Evolutionary conservation across 1,139 yeast genomes (phyloP).

Genomic region (Yamadazyma taylorii): DNA sequence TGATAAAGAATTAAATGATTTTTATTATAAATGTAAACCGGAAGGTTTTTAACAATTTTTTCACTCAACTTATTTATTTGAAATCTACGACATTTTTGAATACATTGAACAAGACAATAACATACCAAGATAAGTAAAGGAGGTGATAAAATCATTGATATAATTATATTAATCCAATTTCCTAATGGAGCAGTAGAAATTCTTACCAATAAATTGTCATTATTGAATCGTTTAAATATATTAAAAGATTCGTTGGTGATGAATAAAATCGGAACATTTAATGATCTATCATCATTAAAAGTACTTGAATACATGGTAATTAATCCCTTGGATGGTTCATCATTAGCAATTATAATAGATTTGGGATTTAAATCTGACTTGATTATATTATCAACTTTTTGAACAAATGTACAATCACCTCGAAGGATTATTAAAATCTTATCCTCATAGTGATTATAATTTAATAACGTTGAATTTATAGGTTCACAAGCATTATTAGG

Average conservation of each 20-base stretch:
- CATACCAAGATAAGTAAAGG: slow-evolving; percentile 41
- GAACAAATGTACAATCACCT: slow-evolving; percentile 46
- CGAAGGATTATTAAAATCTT: slow-evolving; percentile 37
- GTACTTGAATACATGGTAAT: slow-evolving; percentile 46
- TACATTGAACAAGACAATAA: slow-evolving; percentile 32
- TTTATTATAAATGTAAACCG: slow-evolving; percentile 40
- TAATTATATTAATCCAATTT: slow-evolving; percentile 38
- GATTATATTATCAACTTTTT: slow-evolving; percentile 34
- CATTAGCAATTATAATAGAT: slow-evolving; percentile 42
- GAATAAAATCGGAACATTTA: slow-evolving; percentile 38
- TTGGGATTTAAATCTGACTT: slow-evolving; percentile 30
- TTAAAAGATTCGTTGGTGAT: slow-evolving; percentile 39
- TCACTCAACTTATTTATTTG: slow-evolving; percentile 32
- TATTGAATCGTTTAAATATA: slow-evolving; percentile 17
- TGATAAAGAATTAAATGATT: slow-evolving; percentile 34
- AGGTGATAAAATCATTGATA: slow-evolving; percentile 46
- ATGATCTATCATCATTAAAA: slow-evolving; percentile 39
- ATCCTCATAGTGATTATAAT: slow-evolving; percentile 18
- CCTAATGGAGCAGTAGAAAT: slow-evolving; percentile 40
- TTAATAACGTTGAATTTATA: slow-evolving; percentile 8
- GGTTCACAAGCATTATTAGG: slow-evolving; percentile 32
- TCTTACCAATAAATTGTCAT: slow-evolving; percentile 16
- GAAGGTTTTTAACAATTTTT: slow-evolving; percentile 35
- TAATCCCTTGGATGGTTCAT: slow-evolving; percentile 39
- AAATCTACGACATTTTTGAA: slow-evolving; percentile 30